Conservation (phyloP, 306 rosid species). For the Dryas alaskensis region DNA sequence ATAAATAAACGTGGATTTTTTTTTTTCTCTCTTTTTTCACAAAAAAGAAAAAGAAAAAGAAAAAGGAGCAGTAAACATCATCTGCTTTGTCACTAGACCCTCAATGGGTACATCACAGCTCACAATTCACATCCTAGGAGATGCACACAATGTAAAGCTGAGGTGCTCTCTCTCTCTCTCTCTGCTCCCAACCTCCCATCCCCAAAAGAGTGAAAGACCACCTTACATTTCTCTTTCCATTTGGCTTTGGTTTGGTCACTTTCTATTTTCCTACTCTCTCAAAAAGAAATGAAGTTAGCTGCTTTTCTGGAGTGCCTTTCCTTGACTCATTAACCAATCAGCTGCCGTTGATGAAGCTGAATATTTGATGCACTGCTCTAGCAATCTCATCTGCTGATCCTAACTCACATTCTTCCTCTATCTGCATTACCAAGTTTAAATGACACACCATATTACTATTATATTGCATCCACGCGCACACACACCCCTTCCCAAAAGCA, state of each 20-base stretch:
- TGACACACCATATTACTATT: neutral
- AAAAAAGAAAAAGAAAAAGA: neutral
- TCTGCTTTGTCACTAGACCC: slow-evolving; percentile 23
- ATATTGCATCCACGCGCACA: neutral
- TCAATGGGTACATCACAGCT: neutral
- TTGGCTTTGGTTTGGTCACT: slow-evolving; percentile 15
- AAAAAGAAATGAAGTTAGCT: slow-evolving; percentile 2
- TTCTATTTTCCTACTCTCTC: neutral
- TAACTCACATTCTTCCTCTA: slow-evolving; percentile 77
- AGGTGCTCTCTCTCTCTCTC: slow-evolving; percentile 34
- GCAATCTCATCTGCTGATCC: slow-evolving; percentile 77
- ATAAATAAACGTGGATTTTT: neutral
- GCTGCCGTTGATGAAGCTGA: slow-evolving; percentile 56
- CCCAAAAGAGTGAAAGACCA: slow-evolving; percentile 10
- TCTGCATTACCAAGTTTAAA: slow-evolving; percentile 51
- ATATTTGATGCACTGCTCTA: slow-evolving; percentile 64
- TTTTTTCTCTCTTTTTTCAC: neutral
- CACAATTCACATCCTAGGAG: slow-evolving; percentile 30
- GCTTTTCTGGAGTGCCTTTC: neutral
- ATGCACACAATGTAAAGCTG: slow-evolving; percentile 25
- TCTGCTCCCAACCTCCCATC: slow-evolving; percentile 32
- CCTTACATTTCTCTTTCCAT: slow-evolving; percentile 18
- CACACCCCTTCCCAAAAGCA: slow-evolving; percentile 9
- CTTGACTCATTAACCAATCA: slow-evolving; percentile 21
- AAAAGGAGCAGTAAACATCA: slow-evolving; percentile 12